Conservation (phyloP, 2,329 filamentous ascomycete species). For the Cucurbitaria berberidis region DNA sequence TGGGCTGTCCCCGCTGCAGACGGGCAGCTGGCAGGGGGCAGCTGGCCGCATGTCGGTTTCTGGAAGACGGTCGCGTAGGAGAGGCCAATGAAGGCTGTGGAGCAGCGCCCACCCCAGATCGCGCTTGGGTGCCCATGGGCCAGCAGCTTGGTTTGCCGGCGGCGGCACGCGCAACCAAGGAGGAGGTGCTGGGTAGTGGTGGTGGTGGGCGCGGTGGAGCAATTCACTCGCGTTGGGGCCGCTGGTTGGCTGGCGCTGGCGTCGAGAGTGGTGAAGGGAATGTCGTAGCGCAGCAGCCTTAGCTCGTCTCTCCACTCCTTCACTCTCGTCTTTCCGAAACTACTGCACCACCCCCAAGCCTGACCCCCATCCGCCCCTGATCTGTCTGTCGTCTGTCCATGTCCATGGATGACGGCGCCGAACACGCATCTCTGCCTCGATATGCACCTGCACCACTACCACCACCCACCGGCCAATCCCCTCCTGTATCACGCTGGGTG, state of each 20-base stretch:
- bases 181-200: conserved; percentile 38
- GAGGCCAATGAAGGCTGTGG: conserved; percentile 26
- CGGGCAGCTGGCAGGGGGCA: conserved; percentile 22
- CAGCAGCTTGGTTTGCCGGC: conserved; percentile 41
- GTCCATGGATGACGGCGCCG: conserved; percentile 23
- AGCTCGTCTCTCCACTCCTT: conserved; percentile 23
- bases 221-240: conserved; percentile 5
- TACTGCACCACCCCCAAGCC: conserved; percentile 38
- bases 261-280: conserved; percentile 16
- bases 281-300: conserved; percentile 22
- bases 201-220: conserved; percentile 26
- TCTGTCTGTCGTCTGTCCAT: conserved; percentile 30
- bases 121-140: conserved; percentile 39
- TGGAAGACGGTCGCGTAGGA: conserved; percentile 41
- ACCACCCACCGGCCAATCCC: conserved; percentile 8
- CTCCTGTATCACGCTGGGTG: conserved; percentile 20
- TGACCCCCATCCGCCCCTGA: conserved; percentile 33
- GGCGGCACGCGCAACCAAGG: conserved; percentile 36
- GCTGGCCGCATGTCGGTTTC: conserved; percentile 36
- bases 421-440: conserved; percentile 26
- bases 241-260: conserved; percentile 15
- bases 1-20: conserved; percentile 28
- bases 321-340: conserved; percentile 40
- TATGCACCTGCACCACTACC: conserved; percentile 21
- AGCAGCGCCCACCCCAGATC: conserved; percentile 39